These are phyloP conservation scores for Scenedesmus sp. DNA, from an alignment of 163 green algal species.

Conservation along the genomic window DNA sequence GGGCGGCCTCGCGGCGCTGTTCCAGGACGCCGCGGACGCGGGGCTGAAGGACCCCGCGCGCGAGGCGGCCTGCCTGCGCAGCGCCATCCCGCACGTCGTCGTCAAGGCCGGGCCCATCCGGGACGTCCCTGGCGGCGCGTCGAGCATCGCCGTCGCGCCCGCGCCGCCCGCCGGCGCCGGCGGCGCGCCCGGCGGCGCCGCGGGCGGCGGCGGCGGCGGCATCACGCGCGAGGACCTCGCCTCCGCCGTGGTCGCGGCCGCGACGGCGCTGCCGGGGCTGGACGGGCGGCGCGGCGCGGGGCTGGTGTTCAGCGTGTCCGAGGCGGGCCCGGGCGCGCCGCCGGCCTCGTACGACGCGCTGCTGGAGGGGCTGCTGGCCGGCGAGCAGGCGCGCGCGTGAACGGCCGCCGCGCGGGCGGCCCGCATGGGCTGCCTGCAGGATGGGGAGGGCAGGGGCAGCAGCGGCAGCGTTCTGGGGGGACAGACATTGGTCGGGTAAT, in stretches of 20 bases:
- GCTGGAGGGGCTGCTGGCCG: slow-evolving; percentile 21
- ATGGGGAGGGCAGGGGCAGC: slow-evolving; percentile 10
- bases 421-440: too few species aligned
- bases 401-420: too few species aligned
- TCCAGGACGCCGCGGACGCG: slow-evolving; percentile 29
- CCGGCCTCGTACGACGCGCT: slow-evolving; percentile 10
- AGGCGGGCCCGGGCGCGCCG: slow-evolving; percentile 18
- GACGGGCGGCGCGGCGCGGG: slow-evolving; percentile 7
- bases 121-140: slow-evolving; percentile 43
- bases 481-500: neutral
- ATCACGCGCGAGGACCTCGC: slow-evolving; percentile 40
- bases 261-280: neutral
- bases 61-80: slow-evolving; percentile 35
- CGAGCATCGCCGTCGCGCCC: neutral
- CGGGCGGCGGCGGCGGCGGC: neutral
- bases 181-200: slow-evolving; percentile 13
- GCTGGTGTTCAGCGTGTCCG: slow-evolving; percentile 4
- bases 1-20: slow-evolving; percentile 33
- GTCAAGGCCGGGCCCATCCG: slow-evolving; percentile 44
- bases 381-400: too few species aligned
- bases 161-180: neutral
- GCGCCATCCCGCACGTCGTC: slow-evolving; percentile 40
- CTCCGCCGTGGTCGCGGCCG: slow-evolving; percentile 17
- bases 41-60: slow-evolving; percentile 43
- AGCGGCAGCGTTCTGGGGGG: neutral